Percentiles rank a stretch among this genome's conserved stretches.
phyloP scores from a whole-genome alignment of 352 stramenopile species.

The Pythium brachiatum region DNA sequence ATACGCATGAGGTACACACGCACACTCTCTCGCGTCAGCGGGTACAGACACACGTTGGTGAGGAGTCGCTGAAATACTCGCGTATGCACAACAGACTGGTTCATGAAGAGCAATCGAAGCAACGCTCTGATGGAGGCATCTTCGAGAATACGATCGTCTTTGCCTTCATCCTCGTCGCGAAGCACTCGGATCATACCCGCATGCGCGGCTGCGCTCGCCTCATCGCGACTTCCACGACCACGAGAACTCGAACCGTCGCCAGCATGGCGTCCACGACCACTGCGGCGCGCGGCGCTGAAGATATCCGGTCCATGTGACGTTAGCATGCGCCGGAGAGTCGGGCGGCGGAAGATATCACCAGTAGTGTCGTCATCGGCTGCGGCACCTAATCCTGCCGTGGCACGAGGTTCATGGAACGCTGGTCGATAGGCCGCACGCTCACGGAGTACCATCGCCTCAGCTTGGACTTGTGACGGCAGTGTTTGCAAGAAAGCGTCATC shows the following conservation, averaged over 20 bases:
- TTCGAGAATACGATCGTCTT: conserved; percentile 60
- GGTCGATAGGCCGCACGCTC: conserved; percentile 88
- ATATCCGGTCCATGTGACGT: conserved; percentile 69
- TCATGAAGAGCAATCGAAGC: conserved; percentile 77
- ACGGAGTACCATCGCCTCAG: conserved; percentile 94
- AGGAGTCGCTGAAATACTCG: conserved; percentile 78
- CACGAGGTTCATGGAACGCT: conserved; percentile 50
- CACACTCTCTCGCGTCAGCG: conserved; percentile 59
- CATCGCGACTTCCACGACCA: conserved; percentile 33
- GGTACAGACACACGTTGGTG: conserved; percentile 79
- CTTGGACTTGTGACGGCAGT: conserved; percentile 91
- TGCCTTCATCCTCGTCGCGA: conserved; percentile 66
- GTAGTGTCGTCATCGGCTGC: conserved; percentile 29
- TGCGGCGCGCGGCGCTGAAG: conserved; percentile 25
- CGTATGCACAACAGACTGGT: conserved; percentile 78
- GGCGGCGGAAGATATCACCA: conserved; percentile 65
- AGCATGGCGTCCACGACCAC: conserved; percentile 37
- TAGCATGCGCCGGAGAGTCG: conserved; percentile 77
- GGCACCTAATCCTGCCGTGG: conserved; percentile 20
- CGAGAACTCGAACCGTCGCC: conserved; percentile 40
- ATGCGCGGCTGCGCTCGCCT: conserved; percentile 20
- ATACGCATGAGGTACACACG: conserved; percentile 62
- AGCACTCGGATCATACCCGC: conserved; percentile 71
- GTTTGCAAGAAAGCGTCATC: conserved; percentile 95
- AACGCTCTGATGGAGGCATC: conserved; percentile 64